Base-by-base conservation (phyloP, 163 green algal genomes). In the Scenedesmus sp. region DNA sequence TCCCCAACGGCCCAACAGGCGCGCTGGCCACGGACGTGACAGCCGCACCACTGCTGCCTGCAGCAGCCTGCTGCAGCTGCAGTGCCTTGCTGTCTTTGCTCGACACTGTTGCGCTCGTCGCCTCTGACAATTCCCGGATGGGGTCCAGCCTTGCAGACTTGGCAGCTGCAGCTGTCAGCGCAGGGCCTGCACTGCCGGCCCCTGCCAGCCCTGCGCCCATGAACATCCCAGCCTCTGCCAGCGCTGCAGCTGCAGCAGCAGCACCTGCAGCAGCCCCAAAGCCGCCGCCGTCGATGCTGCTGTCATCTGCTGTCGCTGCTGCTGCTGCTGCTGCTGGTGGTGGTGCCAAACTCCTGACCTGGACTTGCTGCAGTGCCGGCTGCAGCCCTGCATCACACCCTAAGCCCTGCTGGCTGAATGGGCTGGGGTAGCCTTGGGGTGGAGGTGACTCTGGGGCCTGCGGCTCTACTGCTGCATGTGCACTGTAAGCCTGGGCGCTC, bases 81-180 rank as follows among this genome's bases (percentile, higher is more conserved):
- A 40, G 30, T 2, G 65, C 65, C 65, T 76, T 76, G 30, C 65
- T 76, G 30, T 76, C 30, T 9, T 7, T 76, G 65, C 65, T 76
- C 4, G 65, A 76, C 30, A 40, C 30, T 40, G 65, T 76, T 1
- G 65, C 65, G 7, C 65, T 76, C 18, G 65, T 51, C 78, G 40
- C 78, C 26, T 85, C 79, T 42, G 79, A 85, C 30, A 44, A 85
- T 26, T 85, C 79, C 26, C 43, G 44, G 26, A 85, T 85, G 20
- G 79, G 79, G 35, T 85, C 79, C 79, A 85, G 15, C 42, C 42
- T 68, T 16, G 79, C 12, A 13, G 79, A 85, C 24, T 42, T 26
- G 26, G 79, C 65, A 24, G 35, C 35, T 42, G 37, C 22, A 26
- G 44, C 24, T 16, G 68, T n/a, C 79, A 85, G 24, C 65, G 12